Conservation (phyloP, 1,139 yeast genomes). For the Taphrina deformans region DNA sequence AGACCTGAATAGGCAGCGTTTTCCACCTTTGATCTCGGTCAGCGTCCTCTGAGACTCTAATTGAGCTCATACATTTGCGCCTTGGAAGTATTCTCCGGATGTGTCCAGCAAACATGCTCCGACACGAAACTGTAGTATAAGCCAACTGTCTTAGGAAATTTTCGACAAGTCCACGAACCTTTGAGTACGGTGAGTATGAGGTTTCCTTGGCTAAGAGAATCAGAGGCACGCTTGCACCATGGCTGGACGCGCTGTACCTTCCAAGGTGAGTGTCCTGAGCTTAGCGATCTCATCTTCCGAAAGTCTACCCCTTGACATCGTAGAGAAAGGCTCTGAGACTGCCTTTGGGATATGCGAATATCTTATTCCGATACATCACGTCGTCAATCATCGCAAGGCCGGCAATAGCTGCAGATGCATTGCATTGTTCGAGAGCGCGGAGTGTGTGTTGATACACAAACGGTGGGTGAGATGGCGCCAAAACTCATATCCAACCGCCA, state of each 20-base stretch:
- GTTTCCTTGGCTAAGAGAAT: not conserved
- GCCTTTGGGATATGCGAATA: too few relatives aligned
- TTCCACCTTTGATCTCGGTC: slow-evolving; percentile 8
- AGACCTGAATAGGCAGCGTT: slow-evolving; percentile 31
- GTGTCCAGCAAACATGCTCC: slow-evolving; percentile 31
- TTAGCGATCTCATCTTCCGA: not conserved
- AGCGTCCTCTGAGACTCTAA: not conserved
- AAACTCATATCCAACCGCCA: not conserved
- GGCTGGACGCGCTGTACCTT: too few relatives aligned
- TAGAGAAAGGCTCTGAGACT: too few relatives aligned
- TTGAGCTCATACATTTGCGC: slow-evolving; percentile 20
- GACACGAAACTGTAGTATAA: slow-evolving; percentile 23
- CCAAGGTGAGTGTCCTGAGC: not conserved
- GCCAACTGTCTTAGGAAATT: too few relatives aligned
- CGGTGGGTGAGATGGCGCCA: not conserved
- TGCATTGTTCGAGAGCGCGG: too few relatives aligned
- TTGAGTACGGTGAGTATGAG: slow-evolving; percentile 13
- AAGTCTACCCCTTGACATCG: not conserved
- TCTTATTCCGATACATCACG: too few relatives aligned
- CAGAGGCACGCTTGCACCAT: too few relatives aligned
- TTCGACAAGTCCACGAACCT: too few relatives aligned
- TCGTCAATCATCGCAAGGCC: too few relatives aligned
- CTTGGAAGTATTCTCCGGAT: slow-evolving; percentile 24
- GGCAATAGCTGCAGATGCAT: too few relatives aligned
- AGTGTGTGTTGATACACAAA: not conserved